Evolutionary conservation across 306 rosid genomes (phyloP), one percentile per base, ranked within the genome.

Genomic region (Senna tora): DNA sequence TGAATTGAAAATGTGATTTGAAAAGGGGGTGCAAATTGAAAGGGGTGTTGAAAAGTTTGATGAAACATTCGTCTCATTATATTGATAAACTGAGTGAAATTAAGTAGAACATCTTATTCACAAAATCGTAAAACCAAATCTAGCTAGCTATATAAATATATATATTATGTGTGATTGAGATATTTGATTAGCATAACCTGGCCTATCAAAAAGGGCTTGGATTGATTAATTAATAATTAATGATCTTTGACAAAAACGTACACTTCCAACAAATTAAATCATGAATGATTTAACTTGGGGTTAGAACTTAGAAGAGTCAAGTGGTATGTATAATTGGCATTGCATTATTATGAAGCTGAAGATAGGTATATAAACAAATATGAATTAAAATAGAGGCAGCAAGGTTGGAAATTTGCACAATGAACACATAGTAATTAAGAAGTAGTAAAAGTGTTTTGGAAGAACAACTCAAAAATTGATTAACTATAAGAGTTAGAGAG

Each of bases 21-120:
- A 71, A 75, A 72, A 70, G 77, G 77, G 77, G 77, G 68, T 72
- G 78, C 56, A 41, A 28, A 67, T 59, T 62, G 76, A 71, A 73
- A 22, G 73, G 64, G 42, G 11, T 4, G 63, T 71, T 76, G 78
- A 79, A 76, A 68, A 76, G 59, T 59, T 77, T 51, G 71, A 77
- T 81, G 30, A 60, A 75, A 32, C 70, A 61, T 73, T 73, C 67
- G 81, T 82, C 75, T 72, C 42, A 75, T 79, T 70, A 46, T 19
- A 61, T 70, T 34, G 13, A 7, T 11, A 2, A 36, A 36, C 62
- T 49, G 25, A 43, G 68, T 69, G 82, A 2, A 36, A 36, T 4
- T 25, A 60, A 82, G 87, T 83, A 76, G 77, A 79, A 79, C 85
- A 80, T 87, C 86, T 57, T 69, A 77, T 75, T 82, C 86, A 80